Base-by-base conservation (phyloP, 1,139 yeast genomes). In the Sugiyamaella pinicola region DNA sequence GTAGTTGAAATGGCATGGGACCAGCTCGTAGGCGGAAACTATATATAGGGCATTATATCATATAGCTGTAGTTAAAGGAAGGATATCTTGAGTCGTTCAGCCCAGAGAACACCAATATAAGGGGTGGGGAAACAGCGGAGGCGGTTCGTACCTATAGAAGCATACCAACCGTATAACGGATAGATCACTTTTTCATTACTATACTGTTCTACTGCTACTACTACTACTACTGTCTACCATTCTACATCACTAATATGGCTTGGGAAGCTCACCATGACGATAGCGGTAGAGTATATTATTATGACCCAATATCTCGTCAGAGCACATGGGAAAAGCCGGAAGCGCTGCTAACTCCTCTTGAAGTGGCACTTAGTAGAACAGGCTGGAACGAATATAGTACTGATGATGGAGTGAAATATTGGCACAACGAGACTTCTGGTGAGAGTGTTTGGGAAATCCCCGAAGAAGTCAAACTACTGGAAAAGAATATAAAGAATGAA, bases 381-480 rank as follows among this genome's bases (percentile, higher is more conserved):
- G 70, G 74, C n/a, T 91, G 96, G 96, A 76, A 76, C 49, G 80
- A 77, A 55, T 74, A 74, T 57, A 70, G 74, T 1, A 82, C 93
- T 0, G 88, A 85, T 33, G 93, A 84, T 17, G 95, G 93, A 0
- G 74, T 73, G 53, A 74, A 74, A 31, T 91, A 90, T 68, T 91
- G 88, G 73, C 85, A 85, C 68, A 86, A 87, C 65, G 74, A 75
- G 18, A 69, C 69, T 17, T 81, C 91, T 0, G 80, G 82, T 3
- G 84, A 83, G 62, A 84, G 95, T 10, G 83, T 86, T 0, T 91
- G 97, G 97, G 88, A 84, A 22, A 68, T 79, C 19, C 97, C 97
- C 0, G 73, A 65, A 0, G 84, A 68, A 35, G 59, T 64, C 9
- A 49, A 53, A 24, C 46, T 48, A 10, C 41, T 63, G n/a, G 50